Conservation (phyloP, 257 asterid species). For the Ballota nigra region DNA sequence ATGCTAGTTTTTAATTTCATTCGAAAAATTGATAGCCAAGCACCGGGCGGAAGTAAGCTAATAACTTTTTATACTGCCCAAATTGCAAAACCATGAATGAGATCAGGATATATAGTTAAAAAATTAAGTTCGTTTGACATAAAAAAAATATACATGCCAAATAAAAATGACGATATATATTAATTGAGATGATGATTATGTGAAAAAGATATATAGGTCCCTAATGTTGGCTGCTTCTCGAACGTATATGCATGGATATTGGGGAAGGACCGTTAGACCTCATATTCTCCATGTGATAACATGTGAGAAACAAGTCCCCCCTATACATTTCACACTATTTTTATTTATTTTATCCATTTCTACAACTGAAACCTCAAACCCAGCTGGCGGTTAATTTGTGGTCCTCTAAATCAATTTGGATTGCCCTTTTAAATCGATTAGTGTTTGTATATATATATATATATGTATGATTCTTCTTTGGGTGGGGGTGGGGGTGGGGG, state of each 20-base stretch:
- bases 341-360: neutral
- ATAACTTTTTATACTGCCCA: too few species aligned
- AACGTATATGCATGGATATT: conserved; percentile 10
- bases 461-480: neutral
- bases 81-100: neutral
- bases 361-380: neutral
- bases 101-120: neutral
- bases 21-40: too few species aligned
- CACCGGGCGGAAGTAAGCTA: too few species aligned
- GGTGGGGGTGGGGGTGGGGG: too few species aligned
- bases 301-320: conserved; percentile 31
- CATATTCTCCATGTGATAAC: conserved; percentile 52
- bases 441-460: neutral
- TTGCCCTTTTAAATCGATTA: neutral
- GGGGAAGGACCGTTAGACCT: conserved; percentile 43
- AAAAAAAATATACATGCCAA: neutral
- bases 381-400: conserved; percentile 14
- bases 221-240: conserved; percentile 17
- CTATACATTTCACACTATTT: neutral
- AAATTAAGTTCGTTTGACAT: neutral
- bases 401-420: conserved; percentile 26
- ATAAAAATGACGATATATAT: neutral
- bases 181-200: conserved; percentile 7
- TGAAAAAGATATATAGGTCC: conserved; percentile 16
- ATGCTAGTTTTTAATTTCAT: too few species aligned